Evolutionary conservation across 768 basidiomycete genomes (phyloP), one percentile per base, ranked within the genome.

Genomic region (Boletus barrowsii): DNA sequence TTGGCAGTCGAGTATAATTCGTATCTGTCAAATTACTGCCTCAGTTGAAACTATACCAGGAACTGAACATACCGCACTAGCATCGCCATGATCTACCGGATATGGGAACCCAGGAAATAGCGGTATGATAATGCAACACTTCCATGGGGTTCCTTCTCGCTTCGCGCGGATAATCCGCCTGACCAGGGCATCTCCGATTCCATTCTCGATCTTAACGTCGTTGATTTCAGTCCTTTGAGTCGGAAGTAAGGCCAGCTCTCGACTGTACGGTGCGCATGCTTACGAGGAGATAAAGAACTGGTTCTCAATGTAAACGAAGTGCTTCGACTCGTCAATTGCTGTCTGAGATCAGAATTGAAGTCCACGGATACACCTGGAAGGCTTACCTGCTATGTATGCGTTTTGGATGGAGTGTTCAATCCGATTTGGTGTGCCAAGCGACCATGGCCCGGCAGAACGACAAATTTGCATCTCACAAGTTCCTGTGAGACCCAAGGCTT

Each of bases 381-480:
- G 22, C 73, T 17, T 53, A 89, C 92, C 91, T 79, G 94, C 87
- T 53, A 93, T 73, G 66, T 98, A 97, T 13, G 95, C 94, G 62
- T 91, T 93, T 73, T 95, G 93, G 41, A 98, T 93, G 13, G 96
- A 98, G 62, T 86, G 83, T 71, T 99, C 97, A 44, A 87, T 82
- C 62, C 79, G 84, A 50, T 83, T 86, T 18, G 84, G 79, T 4
- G 94, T 98, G 4, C 95, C 97, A 71, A 98, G 78, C 3, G 95
- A 98, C 97, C 97, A 99, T 2, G 93, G 91, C 3, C 94, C 93
- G 13, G 90, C 88, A 15, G 93, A 96, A 24, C 97, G 86, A 69
- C 93, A 96, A 57, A 99, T 93, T 66, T 99, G 97, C 66, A 97
- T 78, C 68, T 99, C 97, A 70, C 95, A 98, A 0, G 96, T 98